Conservation (phyloP, 805 yeast species). For the Ogataea salicorniae region DNA sequence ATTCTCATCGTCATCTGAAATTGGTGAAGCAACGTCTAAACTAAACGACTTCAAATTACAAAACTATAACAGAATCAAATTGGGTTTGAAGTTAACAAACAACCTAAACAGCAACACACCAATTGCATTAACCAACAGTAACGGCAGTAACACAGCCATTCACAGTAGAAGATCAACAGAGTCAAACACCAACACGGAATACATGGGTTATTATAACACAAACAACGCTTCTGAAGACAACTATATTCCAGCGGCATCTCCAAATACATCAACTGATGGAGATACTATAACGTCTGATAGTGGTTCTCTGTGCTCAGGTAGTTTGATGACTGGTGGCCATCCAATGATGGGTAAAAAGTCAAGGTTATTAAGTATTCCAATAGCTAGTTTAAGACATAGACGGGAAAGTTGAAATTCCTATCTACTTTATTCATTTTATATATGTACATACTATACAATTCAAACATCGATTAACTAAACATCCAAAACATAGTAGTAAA, state of each 20-base stretch:
- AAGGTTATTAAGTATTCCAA: conserved; percentile 29
- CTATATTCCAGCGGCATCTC: too few species aligned
- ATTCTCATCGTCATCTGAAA: conserved; percentile 13
- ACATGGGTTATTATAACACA: too few species aligned
- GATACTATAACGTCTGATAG: not conserved
- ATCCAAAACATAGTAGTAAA: too few species aligned
- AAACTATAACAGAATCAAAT: conserved; percentile 25
- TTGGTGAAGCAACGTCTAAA: conserved; percentile 26
- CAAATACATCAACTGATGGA: too few species aligned
- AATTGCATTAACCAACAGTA: conserved; percentile 13
- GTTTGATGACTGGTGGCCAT: not conserved
- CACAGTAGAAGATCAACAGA: too few species aligned
- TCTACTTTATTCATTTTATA: too few species aligned
- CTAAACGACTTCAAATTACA: conserved; percentile 24
- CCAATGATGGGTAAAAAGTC: conserved; percentile 12
- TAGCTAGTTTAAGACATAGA: conserved; percentile 25
- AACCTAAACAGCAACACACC: conserved; percentile 21
- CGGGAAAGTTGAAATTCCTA: not conserved
- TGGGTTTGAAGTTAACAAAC: conserved; percentile 25
- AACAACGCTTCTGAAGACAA: too few species aligned
- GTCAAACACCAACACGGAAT: too few species aligned
- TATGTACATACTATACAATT: too few species aligned
- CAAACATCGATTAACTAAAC: too few species aligned
- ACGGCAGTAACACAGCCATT: not conserved
- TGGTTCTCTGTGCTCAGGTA: not conserved